A percentile compares a stretch with the other conserved stretches of the same genome.
Conservation (phyloP, 2,329 filamentous ascomycete species). For the Knufia petricola region DNA sequence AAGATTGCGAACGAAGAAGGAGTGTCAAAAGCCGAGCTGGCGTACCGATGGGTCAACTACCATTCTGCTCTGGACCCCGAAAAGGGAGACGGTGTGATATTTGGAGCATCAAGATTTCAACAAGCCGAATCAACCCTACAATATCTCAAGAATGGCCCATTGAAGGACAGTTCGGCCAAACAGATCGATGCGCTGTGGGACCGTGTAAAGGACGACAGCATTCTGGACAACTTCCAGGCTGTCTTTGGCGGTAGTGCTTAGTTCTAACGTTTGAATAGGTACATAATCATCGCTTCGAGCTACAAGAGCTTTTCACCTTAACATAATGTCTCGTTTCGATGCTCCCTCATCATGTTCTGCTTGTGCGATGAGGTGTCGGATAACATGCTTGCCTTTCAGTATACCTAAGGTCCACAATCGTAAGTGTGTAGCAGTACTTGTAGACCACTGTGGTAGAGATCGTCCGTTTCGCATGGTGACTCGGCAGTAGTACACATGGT, state of each 20-base stretch:
- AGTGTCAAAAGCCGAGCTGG: conserved; percentile 28
- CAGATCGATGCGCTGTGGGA: conserved; percentile 26
- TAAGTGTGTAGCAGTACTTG: too few relatives aligned
- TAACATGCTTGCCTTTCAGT: too few relatives aligned
- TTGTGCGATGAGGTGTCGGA: too few relatives aligned
- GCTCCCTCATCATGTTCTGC: too few relatives aligned
- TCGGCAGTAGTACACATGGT: too few relatives aligned
- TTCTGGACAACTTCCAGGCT: conserved; percentile 19
- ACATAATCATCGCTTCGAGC: neutral
- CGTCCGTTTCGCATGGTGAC: too few relatives aligned
- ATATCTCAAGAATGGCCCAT: conserved; percentile 20
- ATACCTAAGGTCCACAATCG: too few relatives aligned
- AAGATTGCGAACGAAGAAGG: conserved; percentile 21
- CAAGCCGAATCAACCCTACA: conserved; percentile 28
- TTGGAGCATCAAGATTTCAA: conserved; percentile 28
- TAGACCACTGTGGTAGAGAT: too few relatives aligned
- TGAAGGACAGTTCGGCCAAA: conserved; percentile 23
- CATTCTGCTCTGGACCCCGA: conserved; percentile 25
- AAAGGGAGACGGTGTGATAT: conserved; percentile 26
- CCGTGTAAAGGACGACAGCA: conserved; percentile 24
- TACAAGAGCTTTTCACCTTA: neutral
- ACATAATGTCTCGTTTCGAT: too few relatives aligned
- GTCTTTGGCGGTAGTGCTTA: too few relatives aligned
- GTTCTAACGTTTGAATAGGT: too few relatives aligned
- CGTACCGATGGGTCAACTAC: conserved; percentile 29